phyloP scores from a whole-genome alignment of 257 asterid genomes.

The Craterostigma plantagineum region DNA sequence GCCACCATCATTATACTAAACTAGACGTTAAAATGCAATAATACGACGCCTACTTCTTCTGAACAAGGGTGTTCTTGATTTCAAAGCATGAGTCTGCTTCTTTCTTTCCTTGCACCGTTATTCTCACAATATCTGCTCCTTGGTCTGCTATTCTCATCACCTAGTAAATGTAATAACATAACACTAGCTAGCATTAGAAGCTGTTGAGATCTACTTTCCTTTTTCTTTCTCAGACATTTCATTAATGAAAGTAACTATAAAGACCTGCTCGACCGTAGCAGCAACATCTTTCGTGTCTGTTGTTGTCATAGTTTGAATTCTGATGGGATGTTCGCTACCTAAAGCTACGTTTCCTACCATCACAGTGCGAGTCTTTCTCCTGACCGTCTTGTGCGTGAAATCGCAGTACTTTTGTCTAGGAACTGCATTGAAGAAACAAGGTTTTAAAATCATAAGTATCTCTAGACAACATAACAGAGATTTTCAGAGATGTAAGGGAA shows the following conservation, averaged over 20 bases:
- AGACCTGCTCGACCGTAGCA: slow-evolving; percentile 90
- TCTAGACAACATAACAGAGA: background rate
- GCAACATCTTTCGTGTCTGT: slow-evolving; percentile 96
- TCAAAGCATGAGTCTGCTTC: slow-evolving; percentile 97
- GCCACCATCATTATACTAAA: slow-evolving; percentile 8
- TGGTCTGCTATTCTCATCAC: slow-evolving; percentile 92
- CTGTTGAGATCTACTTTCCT: too few relatives aligned
- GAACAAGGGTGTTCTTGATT: slow-evolving; percentile 76
- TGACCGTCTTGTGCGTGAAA: slow-evolving; percentile 65
- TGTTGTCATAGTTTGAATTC: slow-evolving; percentile 97
- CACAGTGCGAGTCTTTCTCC: slow-evolving; percentile 87
- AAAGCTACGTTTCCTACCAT: slow-evolving; percentile 96
- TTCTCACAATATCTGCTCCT: slow-evolving; percentile 95
- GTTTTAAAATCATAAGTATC: background rate
- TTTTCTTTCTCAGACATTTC: background rate
- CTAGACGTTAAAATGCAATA: slow-evolving; percentile 6
- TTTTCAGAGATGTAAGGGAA: background rate
- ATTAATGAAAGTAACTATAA: background rate
- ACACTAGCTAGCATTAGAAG: background rate
- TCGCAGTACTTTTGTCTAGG: slow-evolving; percentile 94
- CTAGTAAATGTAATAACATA: slow-evolving; percentile 27
- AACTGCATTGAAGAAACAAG: slow-evolving; percentile 29
- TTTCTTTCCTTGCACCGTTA: slow-evolving; percentile 95
- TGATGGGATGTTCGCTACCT: slow-evolving; percentile 94
- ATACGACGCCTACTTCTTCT: slow-evolving; percentile 55